A percentile compares a stretch with the other conserved stretches of the same genome.
Conservation (phyloP, 2,329 filamentous ascomycete genomes). For the Penicillium sumatraense region DNA sequence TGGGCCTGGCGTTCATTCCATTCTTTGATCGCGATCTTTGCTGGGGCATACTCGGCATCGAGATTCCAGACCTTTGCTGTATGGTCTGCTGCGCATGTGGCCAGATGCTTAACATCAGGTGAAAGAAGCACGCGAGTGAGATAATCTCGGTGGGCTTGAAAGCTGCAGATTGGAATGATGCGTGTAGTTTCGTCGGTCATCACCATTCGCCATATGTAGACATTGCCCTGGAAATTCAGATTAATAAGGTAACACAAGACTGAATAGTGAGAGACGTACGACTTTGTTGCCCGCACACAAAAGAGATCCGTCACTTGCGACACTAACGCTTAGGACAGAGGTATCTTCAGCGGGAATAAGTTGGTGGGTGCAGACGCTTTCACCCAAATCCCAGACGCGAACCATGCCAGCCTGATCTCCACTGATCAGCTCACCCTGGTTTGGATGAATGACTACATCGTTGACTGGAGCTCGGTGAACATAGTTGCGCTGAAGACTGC, state of each 20-base stretch:
- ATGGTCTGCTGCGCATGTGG: constrained; percentile 92
- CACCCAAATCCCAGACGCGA: constrained; percentile 92
- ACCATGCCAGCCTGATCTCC: constrained; percentile 93
- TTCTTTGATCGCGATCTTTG: constrained; percentile 40
- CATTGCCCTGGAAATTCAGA: constrained; percentile 73
- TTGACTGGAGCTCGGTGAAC: constrained; percentile 87
- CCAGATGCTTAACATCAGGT: constrained; percentile 90
- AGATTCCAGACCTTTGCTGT: constrained; percentile 97
- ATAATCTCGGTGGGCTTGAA: constrained; percentile 88
- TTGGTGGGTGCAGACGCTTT: constrained; percentile 96
- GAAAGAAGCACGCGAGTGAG: constrained; percentile 91
- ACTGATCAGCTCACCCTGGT: constrained; percentile 96
- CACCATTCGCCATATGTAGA: constrained; percentile 95
- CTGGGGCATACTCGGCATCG: constrained; percentile 63
- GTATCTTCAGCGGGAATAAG: constrained; percentile 96
- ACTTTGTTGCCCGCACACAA: constrained; percentile 92
- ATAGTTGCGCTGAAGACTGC: constrained; percentile 89
- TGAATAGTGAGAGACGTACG: constrained; percentile 50
- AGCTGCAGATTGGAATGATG: constrained; percentile 84
- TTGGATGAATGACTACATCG: constrained; percentile 98
- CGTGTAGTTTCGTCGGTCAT: constrained; percentile 82
- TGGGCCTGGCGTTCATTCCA: constrained; percentile 26
- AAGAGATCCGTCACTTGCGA: constrained; percentile 90
- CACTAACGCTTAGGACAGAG: constrained; percentile 89
- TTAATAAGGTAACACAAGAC: background rate